Evolutionary conservation across 208 protist genomes (phyloP), one percentile per base, ranked within the genome.

Genomic region (Leishmania turanica): DNA sequence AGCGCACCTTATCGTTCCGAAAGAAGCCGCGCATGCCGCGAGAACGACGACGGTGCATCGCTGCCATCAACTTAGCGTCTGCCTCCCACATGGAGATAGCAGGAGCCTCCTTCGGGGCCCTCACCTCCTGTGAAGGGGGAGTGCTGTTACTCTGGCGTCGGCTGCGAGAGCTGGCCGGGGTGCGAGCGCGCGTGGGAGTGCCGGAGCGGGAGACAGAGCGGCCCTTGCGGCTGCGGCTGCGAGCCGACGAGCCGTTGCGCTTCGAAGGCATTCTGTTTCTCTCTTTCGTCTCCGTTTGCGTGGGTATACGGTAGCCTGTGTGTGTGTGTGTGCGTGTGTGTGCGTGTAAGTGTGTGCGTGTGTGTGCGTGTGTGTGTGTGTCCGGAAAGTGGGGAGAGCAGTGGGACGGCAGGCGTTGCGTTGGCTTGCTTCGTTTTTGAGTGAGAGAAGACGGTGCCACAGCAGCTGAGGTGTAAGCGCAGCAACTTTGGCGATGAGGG

Each of bases 11-110:
- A 11, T 40, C n/a, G 19, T 8, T n/a, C 24, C n/a, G 27, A 68
- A 70, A 66, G 5, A 77, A 37, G 58, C 64, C 60, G 53, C 78
- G 78, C 64, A 80, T 70, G 54, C 65, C 72, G 42, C 82, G 79
- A 60, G 78, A 81, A 70, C 86, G 85, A 66, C 85, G 80, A 17
- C 90, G 84, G 40, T 88, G 84, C 75, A 91, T 88, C 11, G 92
- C 92, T 37, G 93, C 87, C 74, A 91, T 84, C n/a, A 80, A 34
- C 27, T 77, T 81, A 62, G 85, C 86, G 56, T 95, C 91, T 17
- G 78, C 78, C 31, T 81, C 78, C 74, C 56, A 76, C 70, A 62
- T 75, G 15, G 82, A 87, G 42, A 53, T 27, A 17, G 72, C 51
- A 37, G 78, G 15, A 40, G 79, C 31, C 53, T 49, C 71, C 51